Evolutionary conservation across 2,329 filamentous ascomycete species (phyloP), one percentile per base, ranked within the genome.

Genomic region (Xylaria sp.): DNA sequence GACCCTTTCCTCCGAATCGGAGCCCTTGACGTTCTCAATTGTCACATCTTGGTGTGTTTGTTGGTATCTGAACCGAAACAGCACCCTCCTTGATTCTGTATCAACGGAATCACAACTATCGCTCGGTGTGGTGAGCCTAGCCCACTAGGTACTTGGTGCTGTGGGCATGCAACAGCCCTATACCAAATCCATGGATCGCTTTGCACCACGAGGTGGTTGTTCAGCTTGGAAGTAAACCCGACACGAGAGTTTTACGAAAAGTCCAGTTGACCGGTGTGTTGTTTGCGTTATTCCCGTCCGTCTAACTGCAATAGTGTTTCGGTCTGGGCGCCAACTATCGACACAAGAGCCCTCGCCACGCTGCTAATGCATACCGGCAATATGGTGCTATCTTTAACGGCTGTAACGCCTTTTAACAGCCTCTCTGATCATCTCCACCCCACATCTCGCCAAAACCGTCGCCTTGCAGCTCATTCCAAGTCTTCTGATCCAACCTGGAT

Each of bases 401-500:
- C 21, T 57, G 53, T 27, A 47, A 40, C 62, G 40, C 35, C 25
- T 21, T 25, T 47, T 25, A 27, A 35, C 55, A 61, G 37, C 48
- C 68, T 59, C 63, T 47, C 25, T 35, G 29, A 13, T 27, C 25
- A 62, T 62, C 66, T 59, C 69, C 69, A 66, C 69, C 40, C 62
- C 62, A 61, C 50, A 63, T 66, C 60, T 48, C 48, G 35, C 69
- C 69, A 12, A 66, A 71, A 71, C 2, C 51, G 66, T 69, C 60
- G 53, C 47, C 63, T 29, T 65, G 69, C 69, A 71, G 66, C 66
- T 57, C 5, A 21, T 47, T 57, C 23, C n/a, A 48, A 58, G 66
- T 66, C 69, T 69, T 55, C 66, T 71, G 69, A 71, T 63, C 69
- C 58, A 63, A 58, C 59, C 42, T 62, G 35, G 44, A 44, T 63